phyloP scores from a whole-genome alignment of 108 stramenopile genomes.

The Nannochloropsis oceanica region DNA sequence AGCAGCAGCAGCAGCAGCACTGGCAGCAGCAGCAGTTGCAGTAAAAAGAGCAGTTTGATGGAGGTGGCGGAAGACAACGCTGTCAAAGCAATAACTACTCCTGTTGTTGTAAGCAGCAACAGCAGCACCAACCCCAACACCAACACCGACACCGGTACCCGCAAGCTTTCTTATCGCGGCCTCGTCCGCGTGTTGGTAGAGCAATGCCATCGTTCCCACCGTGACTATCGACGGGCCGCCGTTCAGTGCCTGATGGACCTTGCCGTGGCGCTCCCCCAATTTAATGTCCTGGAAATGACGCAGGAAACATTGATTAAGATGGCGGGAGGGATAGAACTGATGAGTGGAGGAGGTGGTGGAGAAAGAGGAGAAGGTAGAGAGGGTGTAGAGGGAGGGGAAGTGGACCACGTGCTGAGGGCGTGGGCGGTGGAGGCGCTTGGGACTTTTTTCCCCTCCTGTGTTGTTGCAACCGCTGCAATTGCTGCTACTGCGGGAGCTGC shows the following conservation, averaged over 20 bases:
- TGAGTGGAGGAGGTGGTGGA: background rate
- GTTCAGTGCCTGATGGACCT: background rate
- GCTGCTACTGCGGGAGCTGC: too few species aligned
- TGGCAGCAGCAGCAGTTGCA: too few species aligned
- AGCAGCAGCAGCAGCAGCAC: too few species aligned
- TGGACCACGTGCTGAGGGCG: background rate
- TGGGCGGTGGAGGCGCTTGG: background rate
- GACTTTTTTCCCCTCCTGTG: background rate
- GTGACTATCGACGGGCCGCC: background rate
- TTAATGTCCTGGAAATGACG: background rate
- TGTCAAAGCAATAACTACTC: too few species aligned
- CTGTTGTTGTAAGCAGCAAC: too few species aligned
- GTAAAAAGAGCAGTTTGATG: too few species aligned
- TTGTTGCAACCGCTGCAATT: background rate
- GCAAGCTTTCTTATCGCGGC: background rate
- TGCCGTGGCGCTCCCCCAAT: background rate
- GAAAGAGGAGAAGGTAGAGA: background rate
- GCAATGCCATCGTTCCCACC: background rate
- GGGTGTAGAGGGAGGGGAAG: background rate
- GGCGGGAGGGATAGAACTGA: background rate
- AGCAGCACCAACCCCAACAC: too few species aligned
- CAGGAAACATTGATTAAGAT: background rate
- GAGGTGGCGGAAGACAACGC: too few species aligned
- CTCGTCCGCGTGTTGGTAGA: background rate
- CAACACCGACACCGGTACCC: background rate